Percentiles rank a stretch among this genome's conserved stretches.
Conservation (phyloP, 768 basidiomycete genomes). For the Multifurca ochricompacta region DNA sequence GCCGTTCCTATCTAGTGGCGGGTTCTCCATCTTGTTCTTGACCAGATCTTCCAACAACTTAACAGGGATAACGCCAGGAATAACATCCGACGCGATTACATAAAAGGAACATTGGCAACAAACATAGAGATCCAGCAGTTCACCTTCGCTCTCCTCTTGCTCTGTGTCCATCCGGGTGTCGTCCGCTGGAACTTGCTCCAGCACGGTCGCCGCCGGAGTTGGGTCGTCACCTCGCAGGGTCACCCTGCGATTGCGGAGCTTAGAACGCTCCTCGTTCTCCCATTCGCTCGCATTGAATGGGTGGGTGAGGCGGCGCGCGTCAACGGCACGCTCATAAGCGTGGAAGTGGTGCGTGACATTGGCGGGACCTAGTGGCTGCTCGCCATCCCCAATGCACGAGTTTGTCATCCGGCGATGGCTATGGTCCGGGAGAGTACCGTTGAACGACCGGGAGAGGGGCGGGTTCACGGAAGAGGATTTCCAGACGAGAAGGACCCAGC, state of each 20-base stretch:
- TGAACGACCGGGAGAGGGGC: conserved; percentile 51
- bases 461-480: conserved; percentile 54
- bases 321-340: conserved; percentile 60
- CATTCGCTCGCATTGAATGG: conserved; percentile 52
- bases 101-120: conserved; percentile 82
- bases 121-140: conserved; percentile 66
- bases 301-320: conserved; percentile 58
- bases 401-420: conserved; percentile 37
- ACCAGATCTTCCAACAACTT: conserved; percentile 55
- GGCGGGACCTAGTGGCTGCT: conserved; percentile 36
- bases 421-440: conserved; percentile 46
- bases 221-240: conserved; percentile 24
- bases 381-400: conserved; percentile 48
- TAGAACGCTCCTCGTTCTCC: conserved; percentile 43
- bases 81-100: conserved; percentile 58
- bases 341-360: conserved; percentile 82
- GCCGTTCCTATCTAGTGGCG: conserved; percentile 44
- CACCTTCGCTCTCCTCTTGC: conserved; percentile 37
- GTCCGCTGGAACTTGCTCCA: conserved; percentile 20
- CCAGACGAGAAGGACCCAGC: conserved; percentile 73
- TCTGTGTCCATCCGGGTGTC: conserved; percentile 29
- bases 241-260: conserved; percentile 48
- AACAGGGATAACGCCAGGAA: conserved; percentile 65
- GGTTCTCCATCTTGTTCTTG: conserved; percentile 53
- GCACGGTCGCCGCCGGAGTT: neutral